Base-by-base conservation (phyloP, 208 protist species). In the Strigomonas culicis region DNA sequence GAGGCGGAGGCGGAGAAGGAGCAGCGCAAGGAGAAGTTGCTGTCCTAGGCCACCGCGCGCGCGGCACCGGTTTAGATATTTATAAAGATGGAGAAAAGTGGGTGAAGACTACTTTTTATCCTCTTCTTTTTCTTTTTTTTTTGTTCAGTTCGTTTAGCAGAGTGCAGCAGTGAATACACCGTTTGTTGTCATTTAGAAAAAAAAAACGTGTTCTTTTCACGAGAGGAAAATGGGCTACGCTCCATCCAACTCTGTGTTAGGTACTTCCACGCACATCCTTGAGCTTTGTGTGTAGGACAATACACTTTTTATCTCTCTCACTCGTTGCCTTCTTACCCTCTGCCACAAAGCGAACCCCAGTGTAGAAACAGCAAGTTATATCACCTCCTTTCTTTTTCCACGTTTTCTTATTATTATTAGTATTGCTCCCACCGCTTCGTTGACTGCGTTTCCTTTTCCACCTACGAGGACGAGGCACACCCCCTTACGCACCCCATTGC, bases 1-100 rank as follows among this genome's bases (percentile, higher is more conserved):
- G 77, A 75, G 27, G 84, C 76, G 6, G 86, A 92, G 72, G 80
- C 70, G 47, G 86, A 90, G 67, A 84, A 83, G 41, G 82, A 95
- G 68, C 77, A 77, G 21, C 68, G 85, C 69, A 84, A 89, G 62
- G 83, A 93, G 63, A 73, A 90, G 77, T 41, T 60, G 59, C 65
- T 92, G 46, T 58, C 52, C 7, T 58, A 58, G 31, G 25, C 24
- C 22, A 31, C 21, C 15, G 52, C 21, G 30, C 19, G 25, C n/a
- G 22, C n/a, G 6, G 7, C 13, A 52, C 25, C n/a, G 25, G 7
- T 36, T 31, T 46, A 44, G 7, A 44, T 60, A 46, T 57, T 57
- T 57, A 57, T 36, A 24, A 4, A 57, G 28, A 21, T 8, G 51
- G 51, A 30, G n/a, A 36, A 57, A 17, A 39, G 13, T 30, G 30